Evolutionary conservation across 108 stramenopile species (phyloP).

Genomic region (Cyclostephanos invisitatus): DNA sequence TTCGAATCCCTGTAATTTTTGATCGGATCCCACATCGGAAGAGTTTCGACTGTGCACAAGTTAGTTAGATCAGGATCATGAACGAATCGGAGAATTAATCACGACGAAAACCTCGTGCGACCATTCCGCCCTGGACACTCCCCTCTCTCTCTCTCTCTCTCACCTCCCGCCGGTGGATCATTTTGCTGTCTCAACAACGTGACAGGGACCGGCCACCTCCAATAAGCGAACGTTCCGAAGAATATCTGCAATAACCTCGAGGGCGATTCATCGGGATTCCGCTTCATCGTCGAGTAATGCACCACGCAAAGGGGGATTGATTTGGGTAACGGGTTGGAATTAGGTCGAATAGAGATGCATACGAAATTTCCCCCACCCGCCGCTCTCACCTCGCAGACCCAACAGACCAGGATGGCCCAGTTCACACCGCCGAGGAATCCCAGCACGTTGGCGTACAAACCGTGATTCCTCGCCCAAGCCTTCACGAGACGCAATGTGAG

Average conservation of each 20-base stretch:
- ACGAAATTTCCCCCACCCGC: not conserved
- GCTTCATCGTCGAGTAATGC: slow-evolving; percentile 17
- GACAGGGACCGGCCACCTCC: slow-evolving; percentile 86
- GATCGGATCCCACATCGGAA: slow-evolving; percentile 80
- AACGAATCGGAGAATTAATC: not conserved
- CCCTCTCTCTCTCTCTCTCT: slow-evolving; percentile 18
- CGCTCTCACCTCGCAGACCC: slow-evolving; percentile 60
- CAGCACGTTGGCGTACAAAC: slow-evolving; percentile 93
- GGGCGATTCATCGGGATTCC: slow-evolving; percentile 66
- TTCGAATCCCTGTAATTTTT: slow-evolving; percentile 70
- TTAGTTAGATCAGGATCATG: slow-evolving; percentile 13
- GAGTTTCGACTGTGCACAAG: slow-evolving; percentile 26
- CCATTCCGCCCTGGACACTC: not conserved
- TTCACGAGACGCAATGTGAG: slow-evolving; percentile 82
- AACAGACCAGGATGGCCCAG: slow-evolving; percentile 91
- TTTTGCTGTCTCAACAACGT: slow-evolving; percentile 31
- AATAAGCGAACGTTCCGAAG: slow-evolving; percentile 77
- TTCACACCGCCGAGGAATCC: slow-evolving; percentile 97
- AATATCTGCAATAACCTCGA: slow-evolving; percentile 65
- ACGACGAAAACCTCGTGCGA: not conserved
- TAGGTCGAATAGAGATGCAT: not conserved
- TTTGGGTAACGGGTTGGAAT: not conserved
- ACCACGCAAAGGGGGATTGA: not conserved
- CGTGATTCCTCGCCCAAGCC: slow-evolving; percentile 89
- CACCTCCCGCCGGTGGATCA: slow-evolving; percentile 3